A percentile compares a stretch with the other conserved stretches of the same genome.
Evolutionary conservation across 139 green algal species (phyloP).

Genomic region (Diplosphaera chodatii): DNA sequence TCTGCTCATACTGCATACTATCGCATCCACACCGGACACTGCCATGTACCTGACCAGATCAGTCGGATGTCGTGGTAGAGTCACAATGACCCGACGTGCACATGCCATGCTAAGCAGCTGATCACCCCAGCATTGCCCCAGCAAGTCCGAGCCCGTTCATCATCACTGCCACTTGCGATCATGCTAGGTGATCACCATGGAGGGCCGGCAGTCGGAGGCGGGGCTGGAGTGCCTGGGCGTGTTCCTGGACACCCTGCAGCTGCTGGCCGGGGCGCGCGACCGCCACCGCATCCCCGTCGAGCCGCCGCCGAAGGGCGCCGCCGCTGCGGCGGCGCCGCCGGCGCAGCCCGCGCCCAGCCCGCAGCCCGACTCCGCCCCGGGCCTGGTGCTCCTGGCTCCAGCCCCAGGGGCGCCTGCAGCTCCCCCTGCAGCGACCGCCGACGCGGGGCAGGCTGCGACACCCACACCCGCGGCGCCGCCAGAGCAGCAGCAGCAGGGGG

Average conservation of each 20-base stretch:
- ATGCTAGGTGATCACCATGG: slow-evolving; percentile 37
- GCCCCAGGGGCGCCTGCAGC: too few species aligned
- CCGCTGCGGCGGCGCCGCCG: neutral
- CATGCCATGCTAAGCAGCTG: too few species aligned
- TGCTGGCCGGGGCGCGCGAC: slow-evolving; percentile 26
- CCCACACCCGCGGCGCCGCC: neutral
- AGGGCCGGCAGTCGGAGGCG: slow-evolving; percentile 24
- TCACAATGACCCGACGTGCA: too few species aligned
- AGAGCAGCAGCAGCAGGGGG: neutral
- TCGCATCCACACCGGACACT: too few species aligned
- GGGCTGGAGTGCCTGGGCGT: slow-evolving; percentile 54
- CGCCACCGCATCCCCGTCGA: neutral
- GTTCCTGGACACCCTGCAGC: slow-evolving; percentile 73
- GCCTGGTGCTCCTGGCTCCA: neutral
- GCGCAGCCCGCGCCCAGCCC: neutral
- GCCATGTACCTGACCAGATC: too few species aligned
- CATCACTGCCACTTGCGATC: neutral
- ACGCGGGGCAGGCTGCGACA: neutral
- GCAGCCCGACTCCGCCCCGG: neutral
- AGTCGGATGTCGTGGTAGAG: too few species aligned
- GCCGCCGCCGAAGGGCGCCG: too few species aligned
- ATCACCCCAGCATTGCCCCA: too few species aligned
- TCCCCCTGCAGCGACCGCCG: too few species aligned
- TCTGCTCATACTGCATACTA: too few species aligned
- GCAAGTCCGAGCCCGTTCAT: too few species aligned